phyloP scores from a whole-genome alignment of 2,329 filamentous ascomycete genomes.

The Leptographium wingfieldii region DNA sequence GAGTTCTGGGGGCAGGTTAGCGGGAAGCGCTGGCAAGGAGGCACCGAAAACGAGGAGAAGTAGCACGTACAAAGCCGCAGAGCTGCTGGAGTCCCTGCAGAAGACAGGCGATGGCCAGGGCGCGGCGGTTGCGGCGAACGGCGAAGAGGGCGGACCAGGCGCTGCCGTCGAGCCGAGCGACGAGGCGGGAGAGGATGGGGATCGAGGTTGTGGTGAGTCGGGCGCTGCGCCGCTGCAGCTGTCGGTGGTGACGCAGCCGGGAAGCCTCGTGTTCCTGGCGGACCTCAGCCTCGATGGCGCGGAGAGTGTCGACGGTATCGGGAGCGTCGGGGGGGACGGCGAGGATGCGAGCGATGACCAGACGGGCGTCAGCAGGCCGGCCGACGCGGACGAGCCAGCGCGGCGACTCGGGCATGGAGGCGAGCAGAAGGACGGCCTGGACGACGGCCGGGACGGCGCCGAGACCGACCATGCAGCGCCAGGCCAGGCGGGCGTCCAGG shows the following conservation, averaged over 20 bases:
- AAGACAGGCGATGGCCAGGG: constrained; percentile 72
- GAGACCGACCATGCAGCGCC: constrained; percentile 86
- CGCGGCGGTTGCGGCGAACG: constrained; percentile 55
- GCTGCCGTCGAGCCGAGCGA: constrained; percentile 24
- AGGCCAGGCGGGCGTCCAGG: constrained; percentile 44
- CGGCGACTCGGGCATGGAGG: constrained; percentile 76
- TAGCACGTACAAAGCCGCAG: constrained; percentile 58
- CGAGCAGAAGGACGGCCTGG: constrained; percentile 55
- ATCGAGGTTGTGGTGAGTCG: neutral
- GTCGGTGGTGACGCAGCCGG: constrained; percentile 23
- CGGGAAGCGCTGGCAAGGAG: neutral
- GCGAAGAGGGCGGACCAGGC: constrained; percentile 41
- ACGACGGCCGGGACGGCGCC: constrained; percentile 64
- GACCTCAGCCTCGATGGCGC: constrained; percentile 62
- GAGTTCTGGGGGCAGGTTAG: constrained; percentile 47
- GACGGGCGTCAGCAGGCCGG: constrained; percentile 45
- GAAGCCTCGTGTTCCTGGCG: constrained; percentile 49
- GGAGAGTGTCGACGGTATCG: constrained; percentile 36
- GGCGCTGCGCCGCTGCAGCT: neutral
- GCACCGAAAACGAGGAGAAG: neutral
- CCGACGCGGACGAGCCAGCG: constrained; percentile 70
- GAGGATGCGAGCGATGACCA: constrained; percentile 52
- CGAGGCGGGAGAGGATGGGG: constrained; percentile 13
- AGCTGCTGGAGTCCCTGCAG: constrained; percentile 81
- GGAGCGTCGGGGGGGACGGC: constrained; percentile 9